Conservation (phyloP, 129 eudicot genomes). For the Tagetes erecta region DNA sequence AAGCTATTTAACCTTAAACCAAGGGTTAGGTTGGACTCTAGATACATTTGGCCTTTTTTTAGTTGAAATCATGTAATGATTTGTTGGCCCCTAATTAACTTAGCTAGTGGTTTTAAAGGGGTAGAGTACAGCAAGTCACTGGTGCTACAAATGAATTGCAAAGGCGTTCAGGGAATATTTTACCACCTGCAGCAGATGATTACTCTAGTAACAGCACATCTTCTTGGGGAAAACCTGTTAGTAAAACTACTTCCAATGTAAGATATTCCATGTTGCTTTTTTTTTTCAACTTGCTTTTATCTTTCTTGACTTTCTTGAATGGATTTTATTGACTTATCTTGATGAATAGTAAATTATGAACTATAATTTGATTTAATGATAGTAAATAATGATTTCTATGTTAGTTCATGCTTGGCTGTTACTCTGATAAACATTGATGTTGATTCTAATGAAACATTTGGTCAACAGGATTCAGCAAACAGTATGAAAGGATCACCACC, state of each 20-base stretch:
- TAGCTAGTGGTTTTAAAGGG: slow-evolving; percentile 49
- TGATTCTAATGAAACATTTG: slow-evolving; percentile 17
- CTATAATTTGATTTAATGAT: background rate
- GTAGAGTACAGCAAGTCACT: slow-evolving; percentile 84
- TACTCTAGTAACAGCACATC: slow-evolving; percentile 54
- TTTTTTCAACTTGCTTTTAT: background rate
- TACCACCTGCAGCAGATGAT: slow-evolving; percentile 96
- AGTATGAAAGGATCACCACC: slow-evolving; percentile 74
- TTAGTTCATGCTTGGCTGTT: background rate
- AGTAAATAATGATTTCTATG: background rate
- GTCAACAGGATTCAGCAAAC: slow-evolving; percentile 51
- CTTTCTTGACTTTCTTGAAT: background rate
- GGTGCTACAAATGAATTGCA: slow-evolving; percentile 68
- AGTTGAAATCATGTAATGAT: slow-evolving; percentile 23
- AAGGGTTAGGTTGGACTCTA: slow-evolving; percentile 14
- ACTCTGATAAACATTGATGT: background rate
- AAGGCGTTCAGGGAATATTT: slow-evolving; percentile 70
- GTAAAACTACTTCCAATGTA: slow-evolving; percentile 77
- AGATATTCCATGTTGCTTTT: slow-evolving; percentile 37
- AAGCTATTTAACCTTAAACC: slow-evolving; percentile 11
- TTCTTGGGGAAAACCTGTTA: slow-evolving; percentile 56
- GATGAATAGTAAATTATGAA: background rate
- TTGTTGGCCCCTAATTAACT: slow-evolving; percentile 35
- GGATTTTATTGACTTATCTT: background rate
- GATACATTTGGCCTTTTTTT: slow-evolving; percentile 8